A percentile compares a stretch with the other conserved stretches of the same genome.
These are phyloP conservation scores for Rubia peregrina DNA, from an alignment of 305 asterid species.

Conservation along the genomic window DNA sequence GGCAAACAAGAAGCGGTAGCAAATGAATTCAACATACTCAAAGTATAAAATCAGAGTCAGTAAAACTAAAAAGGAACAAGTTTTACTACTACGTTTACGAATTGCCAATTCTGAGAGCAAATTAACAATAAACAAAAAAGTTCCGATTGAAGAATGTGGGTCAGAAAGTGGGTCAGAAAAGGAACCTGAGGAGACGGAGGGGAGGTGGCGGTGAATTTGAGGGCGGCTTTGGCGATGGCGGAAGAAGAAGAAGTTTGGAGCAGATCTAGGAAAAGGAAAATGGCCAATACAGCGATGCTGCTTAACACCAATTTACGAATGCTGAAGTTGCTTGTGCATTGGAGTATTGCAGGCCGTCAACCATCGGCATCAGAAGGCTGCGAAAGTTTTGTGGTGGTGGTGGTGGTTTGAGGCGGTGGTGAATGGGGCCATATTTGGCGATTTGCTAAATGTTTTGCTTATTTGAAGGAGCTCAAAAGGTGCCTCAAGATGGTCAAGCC, in stretches of 20 bases:
- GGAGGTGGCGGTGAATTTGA: slow-evolving; percentile 7
- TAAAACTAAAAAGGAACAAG: not conserved
- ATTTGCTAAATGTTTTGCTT: too few species aligned
- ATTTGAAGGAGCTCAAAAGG: too few species aligned
- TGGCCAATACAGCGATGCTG: slow-evolving; percentile 50
- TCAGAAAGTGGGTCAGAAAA: not conserved
- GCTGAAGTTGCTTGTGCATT: too few species aligned
- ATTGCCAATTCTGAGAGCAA: not conserved
- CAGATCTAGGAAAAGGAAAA: slow-evolving; percentile 57
- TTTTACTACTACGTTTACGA: not conserved
- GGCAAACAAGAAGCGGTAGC: slow-evolving; percentile 7
- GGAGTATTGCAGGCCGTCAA: too few species aligned
- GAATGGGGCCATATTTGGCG: too few species aligned
- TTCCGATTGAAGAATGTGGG: not conserved
- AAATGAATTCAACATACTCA: not conserved
- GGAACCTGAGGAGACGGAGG: not conserved
- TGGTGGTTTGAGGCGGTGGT: too few species aligned
- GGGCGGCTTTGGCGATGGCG: slow-evolving; percentile 19
- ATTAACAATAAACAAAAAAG: too few species aligned
- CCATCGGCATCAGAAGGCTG: too few species aligned
- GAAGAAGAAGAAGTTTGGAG: slow-evolving; percentile 70
- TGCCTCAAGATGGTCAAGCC: too few species aligned
- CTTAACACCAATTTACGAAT: slow-evolving; percentile 28
- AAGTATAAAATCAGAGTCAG: not conserved
- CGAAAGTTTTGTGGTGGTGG: too few species aligned